These are phyloP conservation scores for Neurospora terricola DNA, from an alignment of 495 filamentous ascomycete species.

Conservation along the genomic window DNA sequence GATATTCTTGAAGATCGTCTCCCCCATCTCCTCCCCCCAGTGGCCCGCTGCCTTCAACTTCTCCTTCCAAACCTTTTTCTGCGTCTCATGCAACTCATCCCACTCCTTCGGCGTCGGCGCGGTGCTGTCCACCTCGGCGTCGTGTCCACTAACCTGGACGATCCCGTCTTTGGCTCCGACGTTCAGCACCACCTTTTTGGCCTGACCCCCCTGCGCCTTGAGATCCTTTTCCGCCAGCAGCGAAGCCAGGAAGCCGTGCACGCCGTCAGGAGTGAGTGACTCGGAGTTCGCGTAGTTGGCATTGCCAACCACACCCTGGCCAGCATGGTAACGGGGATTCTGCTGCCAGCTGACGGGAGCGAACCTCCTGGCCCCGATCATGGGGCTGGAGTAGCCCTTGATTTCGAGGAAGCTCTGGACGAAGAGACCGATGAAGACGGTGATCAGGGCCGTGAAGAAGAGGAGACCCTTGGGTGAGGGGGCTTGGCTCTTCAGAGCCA, in stretches of 20 bases:
- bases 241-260: not conserved
- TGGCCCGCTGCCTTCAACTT: constrained; percentile 58
- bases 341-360: constrained; percentile 20
- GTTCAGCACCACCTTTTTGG: constrained; percentile 7
- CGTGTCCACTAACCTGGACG: constrained; percentile 31
- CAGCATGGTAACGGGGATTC: not conserved
- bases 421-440: constrained; percentile 48
- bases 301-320: not conserved
- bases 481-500: constrained; percentile 46
- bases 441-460: constrained; percentile 39
- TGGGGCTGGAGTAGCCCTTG: constrained; percentile 47
- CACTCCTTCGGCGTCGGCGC: constrained; percentile 41
- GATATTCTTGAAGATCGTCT: constrained; percentile 61
- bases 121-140: constrained; percentile 25
- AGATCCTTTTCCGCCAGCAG: not conserved
- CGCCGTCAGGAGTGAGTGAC: not conserved
- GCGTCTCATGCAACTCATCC: constrained; percentile 50
- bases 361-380: constrained; percentile 33
- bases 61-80: constrained; percentile 59
- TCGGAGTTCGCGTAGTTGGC: not conserved
- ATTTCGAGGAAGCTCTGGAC: constrained; percentile 60
- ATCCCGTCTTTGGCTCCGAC: constrained; percentile 15
- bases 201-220: not conserved
- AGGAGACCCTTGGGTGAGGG: constrained; percentile 37
- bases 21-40: constrained; percentile 63